These are phyloP conservation scores for Fraxinus americana DNA, from an alignment of 257 asterid genomes.

Conservation along the genomic window DNA sequence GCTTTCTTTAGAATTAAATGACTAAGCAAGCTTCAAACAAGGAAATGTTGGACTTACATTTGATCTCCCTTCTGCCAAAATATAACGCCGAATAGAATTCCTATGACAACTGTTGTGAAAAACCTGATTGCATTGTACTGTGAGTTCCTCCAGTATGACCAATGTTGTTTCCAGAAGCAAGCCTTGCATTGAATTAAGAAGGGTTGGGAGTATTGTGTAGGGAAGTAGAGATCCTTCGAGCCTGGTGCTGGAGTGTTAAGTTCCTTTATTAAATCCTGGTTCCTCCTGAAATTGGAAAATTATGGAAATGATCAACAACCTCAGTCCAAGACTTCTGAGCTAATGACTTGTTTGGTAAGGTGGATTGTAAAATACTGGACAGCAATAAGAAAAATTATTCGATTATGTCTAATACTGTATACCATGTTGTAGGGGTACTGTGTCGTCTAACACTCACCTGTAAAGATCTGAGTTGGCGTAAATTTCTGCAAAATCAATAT, in stretches of 20 bases:
- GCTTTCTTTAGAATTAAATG: background rate
- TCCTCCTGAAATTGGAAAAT: slow-evolving; percentile 39
- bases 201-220: slow-evolving; percentile 57
- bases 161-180: slow-evolving; percentile 67
- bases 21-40: background rate
- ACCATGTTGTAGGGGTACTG: background rate
- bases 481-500: slow-evolving; percentile 67
- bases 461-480: slow-evolving; percentile 64
- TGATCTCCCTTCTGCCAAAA: slow-evolving; percentile 61
- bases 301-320: background rate
- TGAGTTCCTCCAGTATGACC: slow-evolving; percentile 73
- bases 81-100: slow-evolving; percentile 64
- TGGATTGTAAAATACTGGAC: background rate
- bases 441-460: slow-evolving; percentile 34
- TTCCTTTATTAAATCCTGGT: slow-evolving; percentile 50
- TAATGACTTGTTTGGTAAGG: too few relatives aligned
- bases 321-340: too few relatives aligned
- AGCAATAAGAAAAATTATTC: background rate
- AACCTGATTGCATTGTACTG: slow-evolving; percentile 66
- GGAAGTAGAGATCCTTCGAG: slow-evolving; percentile 51
- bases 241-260: slow-evolving; percentile 49
- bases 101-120: slow-evolving; percentile 50
- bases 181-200: slow-evolving; percentile 68
- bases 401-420: background rate
- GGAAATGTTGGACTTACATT: slow-evolving; percentile 41